These are phyloP conservation scores for Argentina anserina DNA, from an alignment of 306 rosid genomes.

Conservation along the genomic window DNA sequence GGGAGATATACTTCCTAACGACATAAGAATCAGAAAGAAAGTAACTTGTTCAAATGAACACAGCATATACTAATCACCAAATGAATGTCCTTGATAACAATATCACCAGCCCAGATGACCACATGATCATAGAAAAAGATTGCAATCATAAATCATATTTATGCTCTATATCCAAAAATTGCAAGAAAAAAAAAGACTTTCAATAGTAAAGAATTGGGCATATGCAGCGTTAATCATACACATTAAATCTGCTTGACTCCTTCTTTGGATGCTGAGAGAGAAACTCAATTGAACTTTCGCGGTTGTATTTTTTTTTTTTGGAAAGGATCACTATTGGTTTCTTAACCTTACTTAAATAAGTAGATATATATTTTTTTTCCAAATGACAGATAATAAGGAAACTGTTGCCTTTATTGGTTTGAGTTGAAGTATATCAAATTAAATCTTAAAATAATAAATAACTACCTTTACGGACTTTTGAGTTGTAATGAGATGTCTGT, in stretches of 20 bases:
- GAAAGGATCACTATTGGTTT: neutral
- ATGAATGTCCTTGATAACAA: constrained; percentile 1
- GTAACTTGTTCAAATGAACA: neutral
- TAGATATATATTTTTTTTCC: neutral
- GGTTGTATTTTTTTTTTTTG: neutral
- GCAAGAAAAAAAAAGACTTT: neutral
- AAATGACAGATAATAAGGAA: neutral
- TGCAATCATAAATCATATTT: neutral
- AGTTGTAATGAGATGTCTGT: constrained; percentile 75
- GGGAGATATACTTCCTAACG: constrained; percentile 3
- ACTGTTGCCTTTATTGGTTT: too few relatives aligned
- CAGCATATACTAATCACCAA: neutral
- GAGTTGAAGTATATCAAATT: too few relatives aligned
- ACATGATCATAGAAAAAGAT: constrained; percentile 1
- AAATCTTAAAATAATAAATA: neutral
- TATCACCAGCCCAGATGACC: neutral
- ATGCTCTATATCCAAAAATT: neutral
- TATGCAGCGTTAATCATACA: too few relatives aligned
- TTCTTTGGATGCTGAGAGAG: neutral
- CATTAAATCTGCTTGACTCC: neutral
- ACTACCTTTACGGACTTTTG: constrained; percentile 89
- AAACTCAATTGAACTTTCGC: neutral
- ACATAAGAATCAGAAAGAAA: neutral
- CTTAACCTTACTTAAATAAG: neutral
- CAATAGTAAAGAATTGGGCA: neutral